A percentile compares a stretch with the other conserved stretches of the same genome.
Conservation (phyloP, 1,284 basidiomycete species). For the Neonothopanus nambi region DNA sequence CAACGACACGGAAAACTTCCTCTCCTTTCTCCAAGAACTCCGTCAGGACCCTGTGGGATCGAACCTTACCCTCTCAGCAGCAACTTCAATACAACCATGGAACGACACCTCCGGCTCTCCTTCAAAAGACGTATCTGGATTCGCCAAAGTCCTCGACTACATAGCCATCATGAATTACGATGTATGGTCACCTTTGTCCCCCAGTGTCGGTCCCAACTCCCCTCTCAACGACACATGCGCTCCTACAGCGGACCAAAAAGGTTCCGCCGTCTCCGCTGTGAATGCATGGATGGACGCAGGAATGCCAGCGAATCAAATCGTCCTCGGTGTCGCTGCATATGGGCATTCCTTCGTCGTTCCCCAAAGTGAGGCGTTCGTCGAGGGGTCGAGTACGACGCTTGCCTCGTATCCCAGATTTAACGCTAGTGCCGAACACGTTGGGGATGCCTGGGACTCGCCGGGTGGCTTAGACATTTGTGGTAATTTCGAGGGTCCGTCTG, state of each 20-base stretch:
- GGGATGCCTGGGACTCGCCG: conserved; percentile 12
- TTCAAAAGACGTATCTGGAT: conserved; percentile 64
- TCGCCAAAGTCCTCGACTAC: conserved; percentile 75
- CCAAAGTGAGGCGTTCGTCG: conserved; percentile 30
- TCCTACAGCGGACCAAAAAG: conserved; percentile 51
- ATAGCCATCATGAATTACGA: conserved; percentile 38
- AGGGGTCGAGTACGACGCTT: conserved; percentile 1
- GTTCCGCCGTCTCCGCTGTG: conserved; percentile 67
- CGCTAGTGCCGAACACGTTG: conserved; percentile 8
- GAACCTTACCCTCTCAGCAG: conserved; percentile 73
- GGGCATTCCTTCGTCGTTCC: conserved; percentile 49
- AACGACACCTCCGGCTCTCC: conserved; percentile 56
- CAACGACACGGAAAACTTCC: conserved; percentile 71
- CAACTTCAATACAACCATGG: conserved; percentile 72
- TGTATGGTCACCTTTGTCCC: conserved; percentile 6
- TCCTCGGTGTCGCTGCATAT: conserved; percentile 71
- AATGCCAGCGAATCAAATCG: conserved; percentile 65
- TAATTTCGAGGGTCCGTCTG: conserved; percentile 33
- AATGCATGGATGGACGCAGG: conserved; percentile 65
- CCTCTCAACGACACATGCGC: conserved; percentile 72
- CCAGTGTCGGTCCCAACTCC: conserved; percentile 27
- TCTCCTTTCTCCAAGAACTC: conserved; percentile 75
- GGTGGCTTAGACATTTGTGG: conserved; percentile 13
- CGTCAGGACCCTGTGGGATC: conserved; percentile 56
- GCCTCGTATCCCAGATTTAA: conserved; percentile 12